A percentile compares a stretch with the other conserved stretches of the same genome.
Evolutionary conservation across 2,329 filamentous ascomycete species (phyloP).

Genomic region (Tolypocladium tropicale): DNA sequence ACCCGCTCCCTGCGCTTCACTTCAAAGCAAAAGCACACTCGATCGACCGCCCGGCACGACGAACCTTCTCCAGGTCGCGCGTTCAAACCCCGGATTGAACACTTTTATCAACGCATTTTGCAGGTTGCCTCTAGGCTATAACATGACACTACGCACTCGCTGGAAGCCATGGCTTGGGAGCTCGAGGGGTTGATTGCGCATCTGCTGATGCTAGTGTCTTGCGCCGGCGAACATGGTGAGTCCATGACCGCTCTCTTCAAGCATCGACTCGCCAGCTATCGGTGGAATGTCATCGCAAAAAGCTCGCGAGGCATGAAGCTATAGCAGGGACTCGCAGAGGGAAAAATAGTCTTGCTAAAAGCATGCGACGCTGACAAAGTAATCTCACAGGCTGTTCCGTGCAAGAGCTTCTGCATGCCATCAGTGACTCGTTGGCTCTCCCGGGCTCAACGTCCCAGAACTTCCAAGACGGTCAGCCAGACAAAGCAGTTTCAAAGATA

Average conservation of each 20-base stretch:
- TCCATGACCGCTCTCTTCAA: slow-evolving; percentile 1
- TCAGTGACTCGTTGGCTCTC: slow-evolving; percentile 14
- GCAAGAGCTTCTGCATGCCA: slow-evolving; percentile 19
- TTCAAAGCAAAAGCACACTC: not conserved
- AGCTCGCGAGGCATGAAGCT: not conserved
- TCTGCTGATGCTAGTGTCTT: slow-evolving; percentile 25
- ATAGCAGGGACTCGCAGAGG: not conserved
- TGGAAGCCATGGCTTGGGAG: slow-evolving; percentile 23
- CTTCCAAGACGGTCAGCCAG: slow-evolving; percentile 7
- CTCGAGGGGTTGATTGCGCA: slow-evolving; percentile 27
- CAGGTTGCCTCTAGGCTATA: slow-evolving; percentile 1
- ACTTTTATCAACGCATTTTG: slow-evolving; percentile 3
- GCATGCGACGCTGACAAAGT: slow-evolving; percentile 2
- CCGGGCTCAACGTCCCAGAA: slow-evolving; percentile 6
- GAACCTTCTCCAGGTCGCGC: slow-evolving; percentile 3
- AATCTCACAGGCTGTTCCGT: slow-evolving; percentile 19
- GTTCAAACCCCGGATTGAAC: slow-evolving; percentile 7
- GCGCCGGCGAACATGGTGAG: slow-evolving; percentile 27
- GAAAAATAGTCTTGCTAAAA: not conserved
- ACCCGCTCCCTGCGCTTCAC: not conserved
- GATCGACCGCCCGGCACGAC: not conserved
- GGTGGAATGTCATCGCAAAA: not conserved
- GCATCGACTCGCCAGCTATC: not conserved
- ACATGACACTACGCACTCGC: slow-evolving; percentile 13
- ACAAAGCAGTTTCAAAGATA: slow-evolving; percentile 19